Percentiles rank a stretch among this genome's conserved stretches.
Evolutionary conservation across 1,284 basidiomycete genomes (phyloP).

Genomic region (Phylloboletellus chloephorus): DNA sequence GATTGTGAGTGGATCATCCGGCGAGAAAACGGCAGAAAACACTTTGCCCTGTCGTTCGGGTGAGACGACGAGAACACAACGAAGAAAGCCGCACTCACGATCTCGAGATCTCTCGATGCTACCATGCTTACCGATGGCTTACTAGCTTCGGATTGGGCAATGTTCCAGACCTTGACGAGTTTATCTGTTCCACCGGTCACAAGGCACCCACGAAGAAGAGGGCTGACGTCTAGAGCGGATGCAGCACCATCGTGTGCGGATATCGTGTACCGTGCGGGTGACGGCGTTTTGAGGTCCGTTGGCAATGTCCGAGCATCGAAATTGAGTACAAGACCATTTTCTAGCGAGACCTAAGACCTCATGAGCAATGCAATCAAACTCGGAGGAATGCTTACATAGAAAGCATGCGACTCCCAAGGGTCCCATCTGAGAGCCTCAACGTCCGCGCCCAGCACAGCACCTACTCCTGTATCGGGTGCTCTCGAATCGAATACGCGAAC

Average conservation of each 20-base stretch:
- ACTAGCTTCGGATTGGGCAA: slow-evolving; percentile 61
- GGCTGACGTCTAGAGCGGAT: slow-evolving; percentile 89
- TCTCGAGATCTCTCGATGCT: slow-evolving; percentile 85
- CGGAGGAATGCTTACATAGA: slow-evolving; percentile 65
- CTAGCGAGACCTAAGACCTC: slow-evolving; percentile 72
- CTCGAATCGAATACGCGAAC: slow-evolving; percentile 91
- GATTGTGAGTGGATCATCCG: slow-evolving; percentile 90
- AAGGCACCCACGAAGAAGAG: slow-evolving; percentile 86
- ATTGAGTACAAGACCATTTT: slow-evolving; percentile 88
- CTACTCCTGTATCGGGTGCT: slow-evolving; percentile 74
- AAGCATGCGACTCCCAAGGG: slow-evolving; percentile 83
- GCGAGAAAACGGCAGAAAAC: slow-evolving; percentile 86
- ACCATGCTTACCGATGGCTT: slow-evolving; percentile 85
- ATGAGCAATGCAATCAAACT: slow-evolving; percentile 1
- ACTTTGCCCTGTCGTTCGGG: slow-evolving; percentile 75
- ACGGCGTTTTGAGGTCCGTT: slow-evolving; percentile 53
- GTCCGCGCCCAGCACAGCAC: slow-evolving; percentile 78
- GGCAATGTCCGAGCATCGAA: slow-evolving; percentile 87
- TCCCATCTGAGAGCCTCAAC: slow-evolving; percentile 96
- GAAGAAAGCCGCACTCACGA: slow-evolving; percentile 52
- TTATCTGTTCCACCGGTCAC: slow-evolving; percentile 94
- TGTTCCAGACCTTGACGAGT: slow-evolving; percentile 92
- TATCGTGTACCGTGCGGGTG: slow-evolving; percentile 80
- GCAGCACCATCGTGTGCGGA: slow-evolving; percentile 93
- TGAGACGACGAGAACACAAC: not conserved